phyloP scores from a whole-genome alignment of 805 yeast species.

The Kazachstania taianensis region DNA sequence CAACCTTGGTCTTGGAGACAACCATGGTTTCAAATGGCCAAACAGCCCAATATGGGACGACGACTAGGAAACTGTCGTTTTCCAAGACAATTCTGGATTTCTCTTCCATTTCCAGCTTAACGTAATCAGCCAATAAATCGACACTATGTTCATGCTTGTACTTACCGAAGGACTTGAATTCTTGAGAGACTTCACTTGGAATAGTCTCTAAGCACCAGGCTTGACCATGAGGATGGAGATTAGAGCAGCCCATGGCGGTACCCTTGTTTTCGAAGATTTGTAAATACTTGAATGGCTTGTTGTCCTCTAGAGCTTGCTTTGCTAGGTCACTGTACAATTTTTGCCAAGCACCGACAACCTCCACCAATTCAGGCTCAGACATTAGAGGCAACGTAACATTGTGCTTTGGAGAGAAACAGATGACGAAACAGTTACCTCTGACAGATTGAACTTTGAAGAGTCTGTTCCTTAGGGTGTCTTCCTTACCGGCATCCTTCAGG shows the following conservation, averaged over 20 bases:
- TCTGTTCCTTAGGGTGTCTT: conserved; percentile 29
- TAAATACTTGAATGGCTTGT: conserved; percentile 43
- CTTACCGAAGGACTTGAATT: conserved; percentile 40
- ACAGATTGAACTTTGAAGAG: conserved; percentile 49
- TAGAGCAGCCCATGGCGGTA: conserved; percentile 72
- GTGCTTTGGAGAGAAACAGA: conserved; percentile 65
- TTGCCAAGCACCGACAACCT: conserved; percentile 56
- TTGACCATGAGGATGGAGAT: conserved; percentile 77
- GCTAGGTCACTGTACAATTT: conserved; percentile 38
- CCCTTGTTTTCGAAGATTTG: conserved; percentile 76
- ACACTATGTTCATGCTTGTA: conserved; percentile 36
- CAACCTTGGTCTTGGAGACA: conserved; percentile 44
- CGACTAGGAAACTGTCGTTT: conserved; percentile 54
- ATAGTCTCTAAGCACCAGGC: conserved; percentile 62
- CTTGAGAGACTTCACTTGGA: conserved; percentile 58
- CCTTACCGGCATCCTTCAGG: conserved; percentile 17
- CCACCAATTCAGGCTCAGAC: conserved; percentile 34
- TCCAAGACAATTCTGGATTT: conserved; percentile 43
- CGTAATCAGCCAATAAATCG: conserved; percentile 56
- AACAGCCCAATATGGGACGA: conserved; percentile 74
- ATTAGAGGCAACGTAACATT: conserved; percentile 56
- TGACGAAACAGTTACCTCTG: conserved; percentile 58
- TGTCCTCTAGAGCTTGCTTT: conserved; percentile 28
- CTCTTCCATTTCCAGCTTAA: conserved; percentile 41
- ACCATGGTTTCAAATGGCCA: conserved; percentile 75